Conservation (phyloP, 345 rosid species). For the Erodium maritimum region DNA sequence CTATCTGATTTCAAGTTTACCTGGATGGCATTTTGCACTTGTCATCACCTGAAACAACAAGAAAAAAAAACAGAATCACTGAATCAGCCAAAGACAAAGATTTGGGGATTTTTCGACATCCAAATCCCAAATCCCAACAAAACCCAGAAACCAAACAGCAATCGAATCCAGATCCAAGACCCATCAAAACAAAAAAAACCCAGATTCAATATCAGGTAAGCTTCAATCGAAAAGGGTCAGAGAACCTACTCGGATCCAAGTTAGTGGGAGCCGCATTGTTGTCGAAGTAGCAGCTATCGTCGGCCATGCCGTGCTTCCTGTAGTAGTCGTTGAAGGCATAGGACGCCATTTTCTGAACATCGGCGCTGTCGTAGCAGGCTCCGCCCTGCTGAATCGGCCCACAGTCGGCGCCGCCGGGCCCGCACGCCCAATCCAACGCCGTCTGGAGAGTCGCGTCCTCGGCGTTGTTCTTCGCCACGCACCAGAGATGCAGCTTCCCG, state of each 20-base stretch:
- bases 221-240: not conserved
- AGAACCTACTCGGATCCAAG: conserved; percentile 59
- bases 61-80: not conserved
- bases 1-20: conserved; percentile 18
- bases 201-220: not conserved
- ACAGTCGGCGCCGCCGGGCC: conserved; percentile 54
- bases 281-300: conserved; percentile 58
- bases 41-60: conserved; percentile 46
- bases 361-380: conserved; percentile 45
- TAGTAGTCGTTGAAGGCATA: conserved; percentile 70
- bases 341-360: conserved; percentile 53
- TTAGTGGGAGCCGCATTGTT: conserved; percentile 66
- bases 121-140: not conserved
- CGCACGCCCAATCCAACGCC: conserved; percentile 82
- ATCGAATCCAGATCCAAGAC: not conserved
- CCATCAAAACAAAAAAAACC: not conserved
- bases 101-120: not conserved
- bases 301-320: conserved; percentile 55
- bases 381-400: conserved; percentile 55
- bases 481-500: conserved; percentile 52
- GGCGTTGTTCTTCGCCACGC: conserved; percentile 87
- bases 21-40: conserved; percentile 65
- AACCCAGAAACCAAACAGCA: not conserved
- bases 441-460: conserved; percentile 51
- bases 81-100: not conserved